A percentile compares a stretch with the other conserved stretches of the same genome.
Conservation (phyloP, 1,139 yeast species). For the Candida albicans region DNA sequence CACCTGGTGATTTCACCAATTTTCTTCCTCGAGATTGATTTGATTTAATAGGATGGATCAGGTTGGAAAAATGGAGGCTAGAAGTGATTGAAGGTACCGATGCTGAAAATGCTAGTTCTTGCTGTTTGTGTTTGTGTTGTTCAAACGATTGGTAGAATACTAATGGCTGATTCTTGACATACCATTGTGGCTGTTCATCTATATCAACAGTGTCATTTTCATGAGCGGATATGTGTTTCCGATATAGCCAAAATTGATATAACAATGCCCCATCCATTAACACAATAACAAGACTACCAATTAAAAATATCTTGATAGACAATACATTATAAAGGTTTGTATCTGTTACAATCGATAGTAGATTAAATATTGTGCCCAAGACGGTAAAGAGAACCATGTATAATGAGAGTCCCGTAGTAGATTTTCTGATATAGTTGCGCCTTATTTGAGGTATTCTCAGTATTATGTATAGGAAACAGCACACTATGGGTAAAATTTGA, state of each 20-base stretch:
- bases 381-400: constrained; percentile 38
- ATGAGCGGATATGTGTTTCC: background rate
- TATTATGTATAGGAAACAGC: constrained; percentile 19
- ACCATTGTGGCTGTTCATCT: constrained; percentile 39
- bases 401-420: constrained; percentile 40
- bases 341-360: constrained; percentile 33
- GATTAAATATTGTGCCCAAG: constrained; percentile 37
- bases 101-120: background rate
- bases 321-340: constrained; percentile 16
- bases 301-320: constrained; percentile 23
- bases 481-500: background rate
- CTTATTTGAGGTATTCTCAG: constrained; percentile 80
- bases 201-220: background rate
- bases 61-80: too few species aligned
- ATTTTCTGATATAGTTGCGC: constrained; percentile 29
- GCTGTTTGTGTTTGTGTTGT: constrained; percentile 8
- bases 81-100: background rate
- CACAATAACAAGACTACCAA: constrained; percentile 40
- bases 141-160: constrained; percentile 13
- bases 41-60: constrained; percentile 5
- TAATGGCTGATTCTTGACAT: constrained; percentile 23
- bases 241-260: constrained; percentile 33
- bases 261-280: constrained; percentile 35
- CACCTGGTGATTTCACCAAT: constrained; percentile 7
- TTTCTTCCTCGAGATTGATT: constrained; percentile 9